Percentiles rank a stretch among this genome's conserved stretches.
Conservation (phyloP, 345 rosid species). For the Lumnitzera racemosa region DNA sequence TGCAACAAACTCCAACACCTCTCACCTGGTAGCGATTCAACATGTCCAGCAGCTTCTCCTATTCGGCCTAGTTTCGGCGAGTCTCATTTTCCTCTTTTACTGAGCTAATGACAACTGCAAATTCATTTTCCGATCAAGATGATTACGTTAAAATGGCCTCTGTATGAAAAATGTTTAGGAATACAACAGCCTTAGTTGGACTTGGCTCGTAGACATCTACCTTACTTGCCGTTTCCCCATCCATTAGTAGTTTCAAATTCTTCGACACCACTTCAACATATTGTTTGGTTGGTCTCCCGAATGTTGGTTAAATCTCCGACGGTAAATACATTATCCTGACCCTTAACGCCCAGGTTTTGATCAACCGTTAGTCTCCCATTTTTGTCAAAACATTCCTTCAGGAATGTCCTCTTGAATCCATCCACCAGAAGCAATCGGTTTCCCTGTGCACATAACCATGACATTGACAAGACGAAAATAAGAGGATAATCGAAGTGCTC, state of each 20-base stretch:
- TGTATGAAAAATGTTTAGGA: too few species aligned
- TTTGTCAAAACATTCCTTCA: slow-evolving; percentile 29
- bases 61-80: too few species aligned
- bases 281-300: slow-evolving; percentile 74
- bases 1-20: too few species aligned
- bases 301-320: slow-evolving; percentile 50
- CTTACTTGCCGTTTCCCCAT: slow-evolving; percentile 41
- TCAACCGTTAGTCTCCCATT: slow-evolving; percentile 51
- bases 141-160: too few species aligned
- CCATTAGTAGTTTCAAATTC: slow-evolving; percentile 65
- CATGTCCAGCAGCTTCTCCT: too few species aligned
- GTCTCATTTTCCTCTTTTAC: too few species aligned
- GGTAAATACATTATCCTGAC: slow-evolving; percentile 41
- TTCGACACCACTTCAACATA: slow-evolving; percentile 56
- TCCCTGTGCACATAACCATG: slow-evolving; percentile 30
- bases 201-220: slow-evolving; percentile 45
- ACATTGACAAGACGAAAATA: too few species aligned
- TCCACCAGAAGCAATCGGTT: slow-evolving; percentile 31
- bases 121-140: too few species aligned
- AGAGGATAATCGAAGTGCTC: too few species aligned
- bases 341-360: slow-evolving; percentile 33
- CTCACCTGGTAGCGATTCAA: too few species aligned
- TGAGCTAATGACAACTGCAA: too few species aligned
- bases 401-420: slow-evolving; percentile 36
- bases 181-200: slow-evolving; percentile 36